Percentiles rank a stretch among this genome's conserved stretches.
Conservation (phyloP, 352 stramenopile species). For the Pythium volutum region DNA sequence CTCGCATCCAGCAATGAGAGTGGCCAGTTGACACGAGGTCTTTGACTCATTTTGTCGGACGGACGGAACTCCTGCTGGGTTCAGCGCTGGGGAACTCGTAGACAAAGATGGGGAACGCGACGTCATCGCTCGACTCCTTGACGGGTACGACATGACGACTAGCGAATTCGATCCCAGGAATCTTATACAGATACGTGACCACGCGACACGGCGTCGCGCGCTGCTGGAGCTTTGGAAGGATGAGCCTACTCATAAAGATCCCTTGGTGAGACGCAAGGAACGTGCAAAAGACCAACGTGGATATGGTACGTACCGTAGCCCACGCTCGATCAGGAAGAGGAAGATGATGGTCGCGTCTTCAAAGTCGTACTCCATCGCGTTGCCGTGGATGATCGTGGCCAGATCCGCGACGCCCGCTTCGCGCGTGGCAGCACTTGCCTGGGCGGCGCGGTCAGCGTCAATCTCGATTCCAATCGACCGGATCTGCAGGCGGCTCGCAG, state of each 20-base stretch:
- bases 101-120: constrained; percentile 71
- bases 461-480: constrained; percentile 71
- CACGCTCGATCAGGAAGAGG: constrained; percentile 76
- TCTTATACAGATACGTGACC: constrained; percentile 76
- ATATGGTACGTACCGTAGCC: constrained; percentile 61
- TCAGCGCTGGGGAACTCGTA: constrained; percentile 48
- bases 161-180: constrained; percentile 37
- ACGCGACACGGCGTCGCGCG: constrained; percentile 42
- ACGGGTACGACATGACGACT: constrained; percentile 47
- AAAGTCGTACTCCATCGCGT: constrained; percentile 69
- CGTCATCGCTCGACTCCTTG: constrained; percentile 35
- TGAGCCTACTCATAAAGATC: too few species aligned
- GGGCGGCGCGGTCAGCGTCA: constrained; percentile 34
- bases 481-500: constrained; percentile 43
- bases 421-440: constrained; percentile 28
- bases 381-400: constrained; percentile 64
- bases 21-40: too few species aligned
- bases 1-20: constrained; percentile 31
- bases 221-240: constrained; percentile 48
- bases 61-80: too few species aligned
- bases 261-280: too few species aligned
- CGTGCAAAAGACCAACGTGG: too few species aligned
- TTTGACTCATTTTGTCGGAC: too few species aligned
- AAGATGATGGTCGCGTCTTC: constrained; percentile 68
- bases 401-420: constrained; percentile 37